Evolutionary conservation across 257 asterid species (phyloP).

Genomic region (Jacaranda copaia): DNA sequence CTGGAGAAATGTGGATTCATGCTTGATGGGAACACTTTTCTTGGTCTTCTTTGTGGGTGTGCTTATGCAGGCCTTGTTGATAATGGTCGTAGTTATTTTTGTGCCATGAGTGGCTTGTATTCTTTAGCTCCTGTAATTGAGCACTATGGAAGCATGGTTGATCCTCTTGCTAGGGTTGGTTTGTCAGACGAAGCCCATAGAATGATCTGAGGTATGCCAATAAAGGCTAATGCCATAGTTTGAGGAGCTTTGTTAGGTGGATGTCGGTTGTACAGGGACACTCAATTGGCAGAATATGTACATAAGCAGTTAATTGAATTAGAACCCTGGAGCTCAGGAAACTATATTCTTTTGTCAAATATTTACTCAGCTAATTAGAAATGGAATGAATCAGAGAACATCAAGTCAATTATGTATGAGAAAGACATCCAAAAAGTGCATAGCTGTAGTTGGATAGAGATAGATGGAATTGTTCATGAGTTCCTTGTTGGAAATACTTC

Average conservation of each 20-base stretch:
- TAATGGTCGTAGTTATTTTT: conserved; percentile 50
- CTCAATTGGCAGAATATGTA: conserved; percentile 52
- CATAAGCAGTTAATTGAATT: conserved; percentile 48
- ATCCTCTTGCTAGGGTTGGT: conserved; percentile 57
- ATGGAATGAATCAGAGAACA: conserved; percentile 13
- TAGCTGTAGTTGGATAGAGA: conserved; percentile 32
- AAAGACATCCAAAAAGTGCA: conserved; percentile 8
- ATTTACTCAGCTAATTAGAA: conserved; percentile 16
- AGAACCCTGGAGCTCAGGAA: conserved; percentile 40
- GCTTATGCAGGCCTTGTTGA: conserved; percentile 59
- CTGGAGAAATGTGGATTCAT: conserved; percentile 44
- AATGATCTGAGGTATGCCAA: conserved; percentile 49
- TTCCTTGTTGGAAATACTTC: conserved; percentile 20
- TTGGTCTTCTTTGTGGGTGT: conserved; percentile 54
- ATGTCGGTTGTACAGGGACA: conserved; percentile 54
- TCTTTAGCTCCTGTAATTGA: conserved; percentile 41
- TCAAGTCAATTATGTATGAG: neutral
- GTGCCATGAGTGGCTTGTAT: conserved; percentile 38
- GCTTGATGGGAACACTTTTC: conserved; percentile 53
- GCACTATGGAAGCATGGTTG: conserved; percentile 61
- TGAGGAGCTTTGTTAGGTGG: conserved; percentile 63
- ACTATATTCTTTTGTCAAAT: conserved; percentile 16
- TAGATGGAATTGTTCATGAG: conserved; percentile 27
- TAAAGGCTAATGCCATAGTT: conserved; percentile 50
- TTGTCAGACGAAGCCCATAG: conserved; percentile 49